Evolutionary conservation across 208 protist species (phyloP).

Genomic region (Trypanosoma grayi): DNA sequence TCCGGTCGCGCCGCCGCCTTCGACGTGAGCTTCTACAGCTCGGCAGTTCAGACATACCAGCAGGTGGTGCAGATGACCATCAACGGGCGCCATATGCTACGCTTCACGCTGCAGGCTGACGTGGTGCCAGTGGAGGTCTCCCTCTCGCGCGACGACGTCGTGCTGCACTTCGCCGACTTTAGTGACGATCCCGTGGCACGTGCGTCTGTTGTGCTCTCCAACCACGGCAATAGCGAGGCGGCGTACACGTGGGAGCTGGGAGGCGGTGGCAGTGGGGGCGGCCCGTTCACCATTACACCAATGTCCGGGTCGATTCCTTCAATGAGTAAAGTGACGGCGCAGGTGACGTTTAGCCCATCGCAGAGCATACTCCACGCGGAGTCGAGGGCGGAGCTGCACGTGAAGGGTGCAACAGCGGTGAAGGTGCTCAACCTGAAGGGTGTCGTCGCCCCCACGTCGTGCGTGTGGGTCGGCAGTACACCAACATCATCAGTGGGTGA

Average conservation of each 20-base stretch:
- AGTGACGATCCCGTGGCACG: constrained; percentile 67
- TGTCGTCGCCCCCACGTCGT: constrained; percentile 56
- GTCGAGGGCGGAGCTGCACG: constrained; percentile 51
- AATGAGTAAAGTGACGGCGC: constrained; percentile 47
- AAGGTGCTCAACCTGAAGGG: constrained; percentile 66
- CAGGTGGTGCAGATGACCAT: constrained; percentile 88
- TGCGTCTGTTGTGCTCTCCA: constrained; percentile 60
- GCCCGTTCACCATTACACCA: constrained; percentile 68
- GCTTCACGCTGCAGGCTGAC: constrained; percentile 86
- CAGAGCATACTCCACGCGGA: constrained; percentile 35
- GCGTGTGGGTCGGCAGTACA: constrained; percentile 34
- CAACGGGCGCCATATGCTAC: constrained; percentile 87
- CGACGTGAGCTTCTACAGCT: constrained; percentile 79
- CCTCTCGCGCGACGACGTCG: constrained; percentile 78
- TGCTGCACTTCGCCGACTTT: constrained; percentile 74
- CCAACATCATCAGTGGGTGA: constrained; percentile 3
- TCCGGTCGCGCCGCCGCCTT: constrained; percentile 88
- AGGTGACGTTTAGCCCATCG: constrained; percentile 72
- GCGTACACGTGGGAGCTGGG: constrained; percentile 65
- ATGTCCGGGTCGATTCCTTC: constrained; percentile 57
- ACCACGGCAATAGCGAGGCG: constrained; percentile 85
- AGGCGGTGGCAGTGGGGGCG: neutral
- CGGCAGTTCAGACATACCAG: constrained; percentile 62
- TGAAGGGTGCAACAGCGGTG: constrained; percentile 66
- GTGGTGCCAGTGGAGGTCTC: constrained; percentile 90